Evolutionary conservation across 768 basidiomycete genomes (phyloP), one percentile per base, ranked within the genome.

Genomic region (Cantharellus anzutake): DNA sequence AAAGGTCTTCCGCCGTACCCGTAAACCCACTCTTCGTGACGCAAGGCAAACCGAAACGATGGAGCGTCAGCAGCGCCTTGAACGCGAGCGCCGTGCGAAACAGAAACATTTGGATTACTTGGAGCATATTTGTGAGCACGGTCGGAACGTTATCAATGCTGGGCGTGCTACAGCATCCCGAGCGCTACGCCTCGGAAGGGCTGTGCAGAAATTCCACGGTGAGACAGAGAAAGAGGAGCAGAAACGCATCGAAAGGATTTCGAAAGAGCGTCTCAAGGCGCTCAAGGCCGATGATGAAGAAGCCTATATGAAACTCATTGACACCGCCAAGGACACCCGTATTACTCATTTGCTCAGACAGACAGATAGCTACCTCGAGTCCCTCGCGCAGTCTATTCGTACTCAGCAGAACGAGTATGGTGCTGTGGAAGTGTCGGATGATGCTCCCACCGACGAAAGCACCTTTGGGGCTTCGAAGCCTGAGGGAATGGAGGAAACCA

Each of bases 211-310:
- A 60, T 89, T 93, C 76, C 96, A 99, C 69, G 75, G 74, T 14
- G 81, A 83, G 63, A 91, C 92, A 1, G 96, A 99, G 74, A 93
- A 90, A 75, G 94, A 98, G 71, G 96, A 99, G 70, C 89, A 93
- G 78, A 91, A 92, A 70, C 80, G 94, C 37, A 86, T 99, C 64
- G 96, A 98, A 72, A 77, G 91, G 60, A 82, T 99, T 51, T 83
- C 86, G 52, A 98, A 98, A 74, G 96, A 98, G 71, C 91, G 93
- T 87, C 74, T 99, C 63, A 91, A 88, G 74, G 96, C 94, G 4
- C 81, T 98, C 65, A 92, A 94, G 73, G 86, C 86, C 38, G 93
- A 98, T 68, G 94, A 99, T 73, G 96, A 99, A 74, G 96, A 97
- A 72, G 93, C 90, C n/a, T 99, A 99, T 71, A 84, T 97, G 80